Evolutionary conservation across 306 rosid species (phyloP).

Genomic region (Ormosia semicastrata): DNA sequence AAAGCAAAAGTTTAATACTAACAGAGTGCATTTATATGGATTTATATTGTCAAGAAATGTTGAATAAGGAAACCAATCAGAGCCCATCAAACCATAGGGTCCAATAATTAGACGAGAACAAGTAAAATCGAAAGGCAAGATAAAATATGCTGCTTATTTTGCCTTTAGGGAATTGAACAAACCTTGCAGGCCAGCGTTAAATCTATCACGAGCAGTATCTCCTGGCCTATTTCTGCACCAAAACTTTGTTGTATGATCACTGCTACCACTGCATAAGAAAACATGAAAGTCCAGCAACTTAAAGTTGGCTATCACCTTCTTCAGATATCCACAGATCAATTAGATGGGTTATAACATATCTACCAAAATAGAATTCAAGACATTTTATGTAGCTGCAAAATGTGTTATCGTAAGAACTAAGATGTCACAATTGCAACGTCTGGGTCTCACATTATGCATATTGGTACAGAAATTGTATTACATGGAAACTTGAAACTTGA

Average conservation of each 20-base stretch:
- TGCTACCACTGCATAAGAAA: slow-evolving; percentile 88
- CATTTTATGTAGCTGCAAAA: not conserved
- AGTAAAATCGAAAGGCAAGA: not conserved
- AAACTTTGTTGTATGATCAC: slow-evolving; percentile 94
- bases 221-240: slow-evolving; percentile 99
- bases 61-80: not conserved
- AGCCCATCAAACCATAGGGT: not conserved
- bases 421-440: not conserved
- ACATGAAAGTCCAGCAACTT: slow-evolving; percentile 9
- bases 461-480: not conserved
- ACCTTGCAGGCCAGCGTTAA: slow-evolving; percentile 72
- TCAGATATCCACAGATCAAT: slow-evolving; percentile 4
- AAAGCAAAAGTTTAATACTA: not conserved
- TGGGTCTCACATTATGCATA: not conserved
- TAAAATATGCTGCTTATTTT: not conserved
- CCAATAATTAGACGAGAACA: slow-evolving; percentile 1
- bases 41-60: slow-evolving; percentile 9
- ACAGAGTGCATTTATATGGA: not conserved
- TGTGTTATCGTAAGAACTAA: not conserved
- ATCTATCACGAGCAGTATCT: slow-evolving; percentile 82
- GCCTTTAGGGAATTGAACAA: slow-evolving; percentile 8
- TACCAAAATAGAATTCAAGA: not conserved
- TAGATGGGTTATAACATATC: not conserved
- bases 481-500: not conserved
- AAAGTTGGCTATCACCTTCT: slow-evolving; percentile 7